A percentile compares a stretch with the other conserved stretches of the same genome.
These are phyloP conservation scores for Syzygium jambos DNA, from an alignment of 345 rosid species.

Conservation along the genomic window DNA sequence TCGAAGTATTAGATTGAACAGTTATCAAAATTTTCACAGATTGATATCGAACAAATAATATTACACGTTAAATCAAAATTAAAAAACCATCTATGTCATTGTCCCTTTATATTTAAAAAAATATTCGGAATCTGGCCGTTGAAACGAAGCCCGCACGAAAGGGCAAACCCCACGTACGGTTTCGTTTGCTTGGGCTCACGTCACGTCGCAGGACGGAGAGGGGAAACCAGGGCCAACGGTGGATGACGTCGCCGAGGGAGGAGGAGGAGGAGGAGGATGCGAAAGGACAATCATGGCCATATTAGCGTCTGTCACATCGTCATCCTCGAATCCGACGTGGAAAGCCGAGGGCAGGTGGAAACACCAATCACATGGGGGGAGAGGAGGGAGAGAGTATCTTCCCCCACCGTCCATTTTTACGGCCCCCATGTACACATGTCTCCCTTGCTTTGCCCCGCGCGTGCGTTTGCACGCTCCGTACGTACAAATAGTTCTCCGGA, in stretches of 20 bases:
- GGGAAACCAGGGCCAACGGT: not conserved
- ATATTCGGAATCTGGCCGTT: not conserved
- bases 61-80: too few species aligned
- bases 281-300: not conserved
- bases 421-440: not conserved
- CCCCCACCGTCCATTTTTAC: not conserved
- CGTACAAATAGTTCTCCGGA: not conserved
- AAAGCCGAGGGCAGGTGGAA: not conserved
- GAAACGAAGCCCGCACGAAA: not conserved
- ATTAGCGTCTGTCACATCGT: not conserved
- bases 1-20: too few species aligned
- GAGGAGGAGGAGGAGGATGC: not conserved
- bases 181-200: not conserved
- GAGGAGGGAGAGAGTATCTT: not conserved
- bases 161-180: not conserved
- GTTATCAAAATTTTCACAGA: too few species aligned
- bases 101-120: too few species aligned
- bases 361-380: not conserved
- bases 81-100: accelerated
- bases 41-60: too few species aligned
- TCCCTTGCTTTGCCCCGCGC: not conserved
- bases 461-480: not conserved
- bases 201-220: not conserved
- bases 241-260: not conserved
- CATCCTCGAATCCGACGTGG: not conserved